These are phyloP conservation scores for Lipomyces mesembrius DNA, from an alignment of 805 yeast species.

Conservation along the genomic window DNA sequence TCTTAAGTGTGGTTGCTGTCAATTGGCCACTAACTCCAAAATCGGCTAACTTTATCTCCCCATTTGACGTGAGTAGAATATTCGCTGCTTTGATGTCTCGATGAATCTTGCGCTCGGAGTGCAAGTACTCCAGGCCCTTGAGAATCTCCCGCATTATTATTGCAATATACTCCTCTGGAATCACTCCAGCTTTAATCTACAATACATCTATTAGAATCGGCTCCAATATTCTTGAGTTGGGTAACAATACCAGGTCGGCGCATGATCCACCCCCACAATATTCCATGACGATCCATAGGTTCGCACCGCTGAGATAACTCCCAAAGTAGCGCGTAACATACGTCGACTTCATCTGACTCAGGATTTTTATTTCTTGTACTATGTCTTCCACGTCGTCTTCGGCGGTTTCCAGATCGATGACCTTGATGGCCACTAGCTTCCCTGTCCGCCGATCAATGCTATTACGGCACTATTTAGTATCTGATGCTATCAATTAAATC, in stretches of 20 bases:
- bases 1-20: slow-evolving; percentile 55
- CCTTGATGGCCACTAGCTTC: slow-evolving; percentile 78
- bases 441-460: slow-evolving; percentile 46
- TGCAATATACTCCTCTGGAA: slow-evolving; percentile 65
- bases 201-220: neutral
- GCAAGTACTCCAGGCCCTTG: slow-evolving; percentile 76
- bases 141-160: slow-evolving; percentile 67
- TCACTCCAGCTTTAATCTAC: slow-evolving; percentile 54
- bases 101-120: slow-evolving; percentile 75
- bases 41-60: slow-evolving; percentile 82
- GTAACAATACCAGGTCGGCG: slow-evolving; percentile 58
- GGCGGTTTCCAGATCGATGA: slow-evolving; percentile 76
- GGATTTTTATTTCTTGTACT: slow-evolving; percentile 76
- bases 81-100: slow-evolving; percentile 92
- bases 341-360: slow-evolving; percentile 67
- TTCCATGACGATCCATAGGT: slow-evolving; percentile 92
- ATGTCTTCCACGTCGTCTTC: slow-evolving; percentile 74
- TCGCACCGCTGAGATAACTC: slow-evolving; percentile 65
- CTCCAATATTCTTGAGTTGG: neutral
- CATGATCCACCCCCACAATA: slow-evolving; percentile 95
- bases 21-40: slow-evolving; percentile 92
- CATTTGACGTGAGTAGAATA: slow-evolving; percentile 69
- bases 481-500: neutral
- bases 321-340: slow-evolving; percentile 69
- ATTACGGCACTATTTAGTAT: neutral